phyloP scores from a whole-genome alignment of 2,329 filamentous ascomycete genomes.

The Fusarium poae region DNA sequence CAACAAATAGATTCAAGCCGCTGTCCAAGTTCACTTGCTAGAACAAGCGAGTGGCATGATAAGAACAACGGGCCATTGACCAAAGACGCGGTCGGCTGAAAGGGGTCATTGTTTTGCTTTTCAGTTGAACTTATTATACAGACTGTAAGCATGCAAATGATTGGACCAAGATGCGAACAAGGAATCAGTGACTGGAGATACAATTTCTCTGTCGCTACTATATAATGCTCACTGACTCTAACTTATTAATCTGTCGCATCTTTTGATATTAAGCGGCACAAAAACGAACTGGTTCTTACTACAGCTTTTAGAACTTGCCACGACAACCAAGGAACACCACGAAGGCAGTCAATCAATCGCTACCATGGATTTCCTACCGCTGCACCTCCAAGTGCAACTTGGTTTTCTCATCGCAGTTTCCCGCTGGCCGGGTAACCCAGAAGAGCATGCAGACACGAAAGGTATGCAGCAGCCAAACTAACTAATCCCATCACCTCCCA shows the following conservation, averaged over 20 bases:
- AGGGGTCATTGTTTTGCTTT: background rate
- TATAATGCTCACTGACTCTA: background rate
- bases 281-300: background rate
- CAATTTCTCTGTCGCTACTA: background rate
- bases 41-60: background rate
- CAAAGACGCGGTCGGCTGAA: background rate
- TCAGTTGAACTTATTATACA: background rate
- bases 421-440: background rate
- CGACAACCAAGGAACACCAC: background rate
- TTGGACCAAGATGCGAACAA: background rate
- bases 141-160: background rate
- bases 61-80: background rate
- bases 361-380: background rate
- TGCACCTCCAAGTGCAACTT: conserved; percentile 9
- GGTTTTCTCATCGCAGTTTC: conserved; percentile 24
- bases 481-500: conserved; percentile 3
- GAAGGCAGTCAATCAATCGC: background rate
- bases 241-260: background rate
- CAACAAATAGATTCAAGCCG: background rate
- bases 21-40: background rate
- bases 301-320: background rate
- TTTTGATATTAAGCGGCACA: background rate
- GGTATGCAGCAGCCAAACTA: background rate
- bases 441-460: background rate
- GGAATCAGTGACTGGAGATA: background rate